These are phyloP conservation scores for Neopestalotiopsis sp. DNA, from an alignment of 2,329 filamentous ascomycete genomes.

Conservation along the genomic window DNA sequence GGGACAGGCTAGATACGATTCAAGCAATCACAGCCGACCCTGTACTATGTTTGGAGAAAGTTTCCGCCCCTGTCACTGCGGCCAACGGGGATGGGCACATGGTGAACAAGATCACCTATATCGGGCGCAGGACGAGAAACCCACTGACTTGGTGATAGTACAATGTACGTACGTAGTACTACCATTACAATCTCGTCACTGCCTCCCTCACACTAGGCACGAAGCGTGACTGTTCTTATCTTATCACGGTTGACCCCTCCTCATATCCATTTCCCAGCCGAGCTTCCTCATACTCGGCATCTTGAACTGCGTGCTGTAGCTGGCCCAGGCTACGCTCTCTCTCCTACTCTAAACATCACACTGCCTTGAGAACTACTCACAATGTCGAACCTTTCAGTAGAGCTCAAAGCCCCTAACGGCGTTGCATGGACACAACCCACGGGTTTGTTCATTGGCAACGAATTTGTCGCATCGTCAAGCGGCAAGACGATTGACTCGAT, in stretches of 20 bases:
- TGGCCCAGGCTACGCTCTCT: not conserved
- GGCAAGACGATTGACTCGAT: slow-evolving; percentile 67
- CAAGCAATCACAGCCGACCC: not conserved
- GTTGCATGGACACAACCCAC: slow-evolving; percentile 68
- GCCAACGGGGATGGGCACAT: not conserved
- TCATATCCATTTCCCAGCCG: not conserved
- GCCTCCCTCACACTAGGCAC: too few species aligned
- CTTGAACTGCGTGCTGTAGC: not conserved
- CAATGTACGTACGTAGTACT: not conserved
- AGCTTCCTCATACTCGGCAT: not conserved
- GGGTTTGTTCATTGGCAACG: slow-evolving; percentile 78
- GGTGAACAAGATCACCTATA: not conserved
- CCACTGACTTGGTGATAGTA: not conserved
- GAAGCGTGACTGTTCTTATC: too few species aligned
- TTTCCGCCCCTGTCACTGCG: not conserved
- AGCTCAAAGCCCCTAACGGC: slow-evolving; percentile 75
- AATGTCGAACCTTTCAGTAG: slow-evolving; percentile 43
- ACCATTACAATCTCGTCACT: too few species aligned
- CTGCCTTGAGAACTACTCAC: slow-evolving; percentile 17
- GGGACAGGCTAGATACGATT: not conserved
- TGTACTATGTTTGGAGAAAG: not conserved
- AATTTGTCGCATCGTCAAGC: slow-evolving; percentile 66
- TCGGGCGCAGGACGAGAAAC: not conserved
- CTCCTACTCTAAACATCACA: not conserved
- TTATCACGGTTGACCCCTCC: too few species aligned